Evolutionary conservation across 2,329 filamentous ascomycete genomes (phyloP), one percentile per base, ranked within the genome.

Genomic region (Aspergillus clavatus): DNA sequence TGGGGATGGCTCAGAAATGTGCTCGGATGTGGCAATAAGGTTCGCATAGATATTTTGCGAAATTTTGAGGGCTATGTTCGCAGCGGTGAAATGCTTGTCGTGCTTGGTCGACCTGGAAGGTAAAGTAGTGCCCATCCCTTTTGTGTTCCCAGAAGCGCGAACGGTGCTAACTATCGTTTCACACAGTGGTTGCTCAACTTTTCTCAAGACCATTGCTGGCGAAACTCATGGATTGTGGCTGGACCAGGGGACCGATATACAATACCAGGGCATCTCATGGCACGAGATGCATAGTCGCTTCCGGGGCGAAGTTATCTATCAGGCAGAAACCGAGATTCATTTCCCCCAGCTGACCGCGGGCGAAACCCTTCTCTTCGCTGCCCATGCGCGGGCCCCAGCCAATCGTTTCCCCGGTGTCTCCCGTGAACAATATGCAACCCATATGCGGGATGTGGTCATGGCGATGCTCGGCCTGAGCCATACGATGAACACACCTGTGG

Each of bases 301-400:
- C 68, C 83, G 86, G n/a, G 87, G 87, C 52, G 87, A 93, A 67
- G 85, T 86, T 51, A 89, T 91, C 63, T 93, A 91, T 69, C 89
- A 86, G 1, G 86, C 86, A 42, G 87, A 91, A 66, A 83, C 87
- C 22, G 88, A 93, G 61, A 83, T 86, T 4, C 86, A 90, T 67
- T 90, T 90, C 60, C 85, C 86, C 10, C 79, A 83, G 69, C 69
- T 91, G 56, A 84, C 80, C 1, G 86, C 89, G 18, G 85, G 85
- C 41, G 84, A 90, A 56, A 91, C 87, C 1, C 76, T 90, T 35
- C 81, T 80, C 38, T 90, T 90, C 53, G 86, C 86, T 12, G 85
- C 86, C 7, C 74, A 78, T 24, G 85, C 86, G 3, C 68, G 75
- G 8, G 72, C 73, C 3, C 74, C 76, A 16, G 54, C 51, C 7